These are phyloP conservation scores for Kluyveromyces nonfermentans DNA, from an alignment of 805 yeast genomes.

Conservation along the genomic window DNA sequence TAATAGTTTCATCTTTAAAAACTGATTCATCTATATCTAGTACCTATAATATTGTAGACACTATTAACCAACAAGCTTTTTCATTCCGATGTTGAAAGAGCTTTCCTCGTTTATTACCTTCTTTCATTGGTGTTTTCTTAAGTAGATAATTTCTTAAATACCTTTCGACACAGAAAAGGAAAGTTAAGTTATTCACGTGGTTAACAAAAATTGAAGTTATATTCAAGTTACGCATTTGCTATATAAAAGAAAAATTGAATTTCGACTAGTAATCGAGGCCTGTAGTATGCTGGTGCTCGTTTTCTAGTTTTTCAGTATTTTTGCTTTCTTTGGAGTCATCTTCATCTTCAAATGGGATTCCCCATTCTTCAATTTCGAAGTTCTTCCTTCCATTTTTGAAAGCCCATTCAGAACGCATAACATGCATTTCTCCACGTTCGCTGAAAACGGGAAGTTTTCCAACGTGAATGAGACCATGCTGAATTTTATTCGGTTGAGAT, in stretches of 20 bases:
- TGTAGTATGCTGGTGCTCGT: constrained; percentile 1
- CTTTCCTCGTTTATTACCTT: too few species aligned
- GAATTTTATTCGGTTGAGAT: constrained; percentile 53
- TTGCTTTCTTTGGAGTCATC: constrained; percentile 28
- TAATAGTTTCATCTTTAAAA: constrained; percentile 34
- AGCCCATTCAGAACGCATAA: constrained; percentile 66
- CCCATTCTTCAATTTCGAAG: constrained; percentile 89
- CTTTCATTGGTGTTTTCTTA: too few species aligned
- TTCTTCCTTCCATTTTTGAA: constrained; percentile 75
- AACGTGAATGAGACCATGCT: constrained; percentile 79
- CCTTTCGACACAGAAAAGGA: background rate
- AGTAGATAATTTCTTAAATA: background rate
- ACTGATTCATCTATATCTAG: background rate
- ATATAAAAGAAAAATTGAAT: background rate
- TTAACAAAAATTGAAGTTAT: background rate
- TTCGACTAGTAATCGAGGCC: constrained; percentile 3
- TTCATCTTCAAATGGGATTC: constrained; percentile 93
- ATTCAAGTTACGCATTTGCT: constrained; percentile 2
- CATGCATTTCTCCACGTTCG: constrained; percentile 66
- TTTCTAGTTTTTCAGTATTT: background rate
- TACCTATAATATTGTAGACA: too few species aligned
- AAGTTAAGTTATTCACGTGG: background rate
- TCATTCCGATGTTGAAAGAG: too few species aligned
- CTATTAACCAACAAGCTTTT: too few species aligned
- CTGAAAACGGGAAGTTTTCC: constrained; percentile 62